Percentiles rank a stretch among this genome's conserved stretches.
Conservation (phyloP, 768 basidiomycete species). For the Trametes gibbosa region DNA sequence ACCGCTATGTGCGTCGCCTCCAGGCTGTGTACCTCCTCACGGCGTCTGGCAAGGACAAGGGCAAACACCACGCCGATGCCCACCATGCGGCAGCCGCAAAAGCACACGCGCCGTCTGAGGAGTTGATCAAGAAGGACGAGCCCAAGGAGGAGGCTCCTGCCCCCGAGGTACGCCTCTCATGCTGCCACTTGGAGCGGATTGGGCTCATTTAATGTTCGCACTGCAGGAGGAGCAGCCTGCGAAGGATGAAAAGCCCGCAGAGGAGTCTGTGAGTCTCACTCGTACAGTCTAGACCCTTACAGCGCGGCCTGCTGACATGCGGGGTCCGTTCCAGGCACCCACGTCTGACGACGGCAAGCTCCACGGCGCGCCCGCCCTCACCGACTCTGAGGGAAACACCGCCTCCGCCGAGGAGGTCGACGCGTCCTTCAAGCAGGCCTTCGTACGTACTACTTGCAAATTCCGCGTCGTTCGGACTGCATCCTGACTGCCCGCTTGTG, state of each 20-base stretch:
- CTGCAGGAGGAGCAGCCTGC: slow-evolving; percentile 8
- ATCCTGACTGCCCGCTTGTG: neutral
- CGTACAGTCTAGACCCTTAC: neutral
- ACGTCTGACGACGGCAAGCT: slow-evolving; percentile 5
- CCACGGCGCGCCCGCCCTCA: no score
- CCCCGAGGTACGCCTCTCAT: neutral
- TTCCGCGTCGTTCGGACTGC: neutral
- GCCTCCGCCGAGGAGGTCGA: slow-evolving; percentile 26
- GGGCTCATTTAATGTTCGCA: no score
- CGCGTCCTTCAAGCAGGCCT: slow-evolving; percentile 24
- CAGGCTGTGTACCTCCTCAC: slow-evolving; percentile 14
- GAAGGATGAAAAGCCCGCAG: slow-evolving; percentile 15
- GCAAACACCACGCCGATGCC: slow-evolving; percentile 6
- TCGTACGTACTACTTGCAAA: slow-evolving; percentile 16
- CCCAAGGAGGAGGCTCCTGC: slow-evolving; percentile 3
- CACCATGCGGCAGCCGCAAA: slow-evolving; percentile 5
- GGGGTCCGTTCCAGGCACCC: neutral
- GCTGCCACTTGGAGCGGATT: no score
- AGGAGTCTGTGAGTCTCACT: slow-evolving; percentile 9
- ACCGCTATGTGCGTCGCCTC: neutral
- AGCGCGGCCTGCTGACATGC: neutral
- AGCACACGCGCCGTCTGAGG: slow-evolving; percentile 1
- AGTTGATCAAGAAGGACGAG: neutral
- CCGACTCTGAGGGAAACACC: slow-evolving; percentile 29
- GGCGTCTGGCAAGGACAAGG: slow-evolving; percentile 9